phyloP scores from a whole-genome alignment of 352 stramenopile genomes.

The Pythium chondricola region DNA sequence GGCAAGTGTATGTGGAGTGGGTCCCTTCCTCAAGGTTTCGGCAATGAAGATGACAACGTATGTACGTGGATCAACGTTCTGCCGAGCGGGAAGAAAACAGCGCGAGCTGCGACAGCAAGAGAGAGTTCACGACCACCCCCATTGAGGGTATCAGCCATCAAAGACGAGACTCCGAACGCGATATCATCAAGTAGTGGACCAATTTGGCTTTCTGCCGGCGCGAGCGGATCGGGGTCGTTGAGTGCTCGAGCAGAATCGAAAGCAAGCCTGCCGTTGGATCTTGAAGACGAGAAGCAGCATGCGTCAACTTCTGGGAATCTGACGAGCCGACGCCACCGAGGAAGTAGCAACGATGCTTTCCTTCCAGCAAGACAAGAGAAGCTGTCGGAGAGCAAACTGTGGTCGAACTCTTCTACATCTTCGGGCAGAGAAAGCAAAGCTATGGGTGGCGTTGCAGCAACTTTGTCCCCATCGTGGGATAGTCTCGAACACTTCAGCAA shows the following conservation, averaged over 20 bases:
- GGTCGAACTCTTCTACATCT: too few relatives aligned
- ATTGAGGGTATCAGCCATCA: background rate
- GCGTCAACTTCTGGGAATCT: background rate
- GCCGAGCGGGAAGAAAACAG: constrained; percentile 11
- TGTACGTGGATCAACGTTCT: constrained; percentile 71
- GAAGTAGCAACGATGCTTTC: background rate
- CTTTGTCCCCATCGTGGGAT: constrained; percentile 44
- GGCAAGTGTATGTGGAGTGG: constrained; percentile 67
- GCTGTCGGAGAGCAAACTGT: too few relatives aligned
- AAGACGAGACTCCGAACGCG: too few relatives aligned
- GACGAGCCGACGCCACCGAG: constrained; percentile 8
- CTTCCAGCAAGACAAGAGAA: background rate
- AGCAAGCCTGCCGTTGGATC: background rate
- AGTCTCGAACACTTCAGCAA: constrained; percentile 80
- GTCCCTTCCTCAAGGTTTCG: constrained; percentile 66
- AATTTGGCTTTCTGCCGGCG: constrained; percentile 17
- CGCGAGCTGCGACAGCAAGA: constrained; percentile 1
- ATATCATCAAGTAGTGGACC: background rate
- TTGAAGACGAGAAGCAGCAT: constrained; percentile 7
- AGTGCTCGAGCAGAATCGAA: too few relatives aligned
- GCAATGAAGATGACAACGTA: constrained; percentile 51
- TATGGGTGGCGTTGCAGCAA: too few relatives aligned
- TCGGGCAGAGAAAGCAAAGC: too few relatives aligned
- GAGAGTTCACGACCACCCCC: too few relatives aligned
- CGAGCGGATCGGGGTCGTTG: constrained; percentile 1